Percentiles rank a stretch among this genome's conserved stretches.
Conservation (phyloP, 192 early-diverging fungal species). For the Cladochytrium replicatum region DNA sequence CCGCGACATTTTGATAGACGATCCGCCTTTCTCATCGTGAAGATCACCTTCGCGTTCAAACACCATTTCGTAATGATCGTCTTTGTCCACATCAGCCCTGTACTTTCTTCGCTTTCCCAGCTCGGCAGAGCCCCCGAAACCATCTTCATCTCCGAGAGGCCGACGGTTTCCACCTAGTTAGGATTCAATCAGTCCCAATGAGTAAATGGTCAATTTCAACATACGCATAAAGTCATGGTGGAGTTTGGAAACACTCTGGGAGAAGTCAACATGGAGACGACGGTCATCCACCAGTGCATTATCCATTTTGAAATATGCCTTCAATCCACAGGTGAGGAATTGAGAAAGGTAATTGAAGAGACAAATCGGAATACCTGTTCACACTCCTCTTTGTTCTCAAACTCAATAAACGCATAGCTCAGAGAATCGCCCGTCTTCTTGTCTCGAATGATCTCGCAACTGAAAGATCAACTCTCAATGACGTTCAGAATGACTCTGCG, state of each 20-base stretch:
- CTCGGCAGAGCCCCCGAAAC: constrained; percentile 20
- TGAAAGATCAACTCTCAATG: constrained; percentile 13
- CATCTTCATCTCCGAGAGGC: constrained; percentile 11
- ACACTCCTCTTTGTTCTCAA: constrained; percentile 72
- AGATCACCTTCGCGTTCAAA: constrained; percentile 35
- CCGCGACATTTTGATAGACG: too few relatives aligned
- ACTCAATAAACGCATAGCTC: constrained; percentile 95
- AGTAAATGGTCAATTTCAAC: neutral
- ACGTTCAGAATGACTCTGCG: neutral
- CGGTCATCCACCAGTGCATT: constrained; percentile 93
- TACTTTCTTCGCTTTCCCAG: constrained; percentile 24
- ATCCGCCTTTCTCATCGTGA: constrained; percentile 23
- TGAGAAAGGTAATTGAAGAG: too few relatives aligned
- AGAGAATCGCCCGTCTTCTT: constrained; percentile 70
- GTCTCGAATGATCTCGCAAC: constrained; percentile 88
- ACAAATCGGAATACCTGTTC: constrained; percentile 85
- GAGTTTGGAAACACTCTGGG: constrained; percentile 82
- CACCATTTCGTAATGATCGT: constrained; percentile 27
- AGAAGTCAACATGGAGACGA: constrained; percentile 95
- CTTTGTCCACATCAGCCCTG: constrained; percentile 10
- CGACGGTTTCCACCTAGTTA: constrained; percentile 28
- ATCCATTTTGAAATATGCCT: constrained; percentile 94
- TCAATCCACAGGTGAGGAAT: neutral
- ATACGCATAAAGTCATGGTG: constrained; percentile 68
- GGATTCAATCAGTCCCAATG: neutral